Conservation (phyloP, 2,329 filamentous ascomycete genomes). For the Cadophora malorum region DNA sequence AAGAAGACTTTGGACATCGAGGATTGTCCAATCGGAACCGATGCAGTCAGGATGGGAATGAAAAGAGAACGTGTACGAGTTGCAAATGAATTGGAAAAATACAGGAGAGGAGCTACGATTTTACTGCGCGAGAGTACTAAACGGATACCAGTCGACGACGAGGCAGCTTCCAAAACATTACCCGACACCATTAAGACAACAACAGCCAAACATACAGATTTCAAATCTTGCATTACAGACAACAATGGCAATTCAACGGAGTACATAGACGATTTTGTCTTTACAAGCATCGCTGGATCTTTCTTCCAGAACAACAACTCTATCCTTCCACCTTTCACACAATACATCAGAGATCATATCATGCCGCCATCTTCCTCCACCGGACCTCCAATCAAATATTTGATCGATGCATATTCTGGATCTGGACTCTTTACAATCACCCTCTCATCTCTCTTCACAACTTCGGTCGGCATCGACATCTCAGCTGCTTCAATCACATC, state of each 20-base stretch:
- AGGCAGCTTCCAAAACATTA: slow-evolving; percentile 41
- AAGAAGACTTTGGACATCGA: slow-evolving; percentile 89
- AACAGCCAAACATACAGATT: slow-evolving; percentile 66
- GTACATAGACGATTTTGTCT: slow-evolving; percentile 81
- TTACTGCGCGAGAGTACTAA: slow-evolving; percentile 85
- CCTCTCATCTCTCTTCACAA: slow-evolving; percentile 82
- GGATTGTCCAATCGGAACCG: slow-evolving; percentile 94
- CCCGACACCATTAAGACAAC: slow-evolving; percentile 41
- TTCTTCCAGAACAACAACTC: slow-evolving; percentile 99
- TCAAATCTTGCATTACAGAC: slow-evolving; percentile 90
- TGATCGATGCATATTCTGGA: slow-evolving; percentile 97
- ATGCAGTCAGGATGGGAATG: slow-evolving; percentile 81
- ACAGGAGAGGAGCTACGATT: slow-evolving; percentile 84
- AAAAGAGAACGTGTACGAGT: slow-evolving; percentile 80
- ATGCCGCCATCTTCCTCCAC: slow-evolving; percentile 57
- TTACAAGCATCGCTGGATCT: slow-evolving; percentile 88
- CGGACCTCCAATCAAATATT: slow-evolving; percentile 70
- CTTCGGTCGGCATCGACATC: slow-evolving; percentile 90
- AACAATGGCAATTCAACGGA: slow-evolving; percentile 83
- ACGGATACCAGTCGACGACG: slow-evolving; percentile 60
- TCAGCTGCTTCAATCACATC: slow-evolving; percentile 77
- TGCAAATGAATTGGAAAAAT: slow-evolving; percentile 70
- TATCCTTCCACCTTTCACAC: slow-evolving; percentile 85
- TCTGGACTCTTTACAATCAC: slow-evolving; percentile 97
- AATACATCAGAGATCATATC: slow-evolving; percentile 83